Evolutionary conservation across 768 basidiomycete species (phyloP).

Genomic region (Calocera cornea): DNA sequence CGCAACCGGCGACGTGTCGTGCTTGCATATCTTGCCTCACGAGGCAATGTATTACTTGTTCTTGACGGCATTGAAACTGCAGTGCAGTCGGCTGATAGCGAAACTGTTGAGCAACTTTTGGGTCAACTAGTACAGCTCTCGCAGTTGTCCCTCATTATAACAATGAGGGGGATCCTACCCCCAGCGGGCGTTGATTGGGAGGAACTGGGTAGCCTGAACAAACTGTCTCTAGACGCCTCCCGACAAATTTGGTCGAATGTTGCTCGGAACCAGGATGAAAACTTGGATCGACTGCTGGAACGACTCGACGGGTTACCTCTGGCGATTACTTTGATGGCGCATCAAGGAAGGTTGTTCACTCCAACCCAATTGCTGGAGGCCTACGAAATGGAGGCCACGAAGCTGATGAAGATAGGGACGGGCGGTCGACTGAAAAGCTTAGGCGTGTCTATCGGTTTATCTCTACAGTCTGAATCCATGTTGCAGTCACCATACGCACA

Average conservation of each 20-base stretch:
- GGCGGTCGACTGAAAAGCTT: neutral
- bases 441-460: neutral
- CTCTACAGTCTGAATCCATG: neutral
- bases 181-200: neutral
- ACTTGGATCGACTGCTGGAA: neutral
- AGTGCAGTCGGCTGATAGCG: neutral
- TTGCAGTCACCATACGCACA: neutral
- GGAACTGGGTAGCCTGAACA: neutral
- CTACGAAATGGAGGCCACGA: neutral
- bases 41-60: neutral
- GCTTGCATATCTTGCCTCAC: neutral
- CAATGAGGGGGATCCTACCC: neutral
- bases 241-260: neutral
- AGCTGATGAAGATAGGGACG: neutral
- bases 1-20: neutral
- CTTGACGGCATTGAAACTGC: neutral
- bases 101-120: neutral
- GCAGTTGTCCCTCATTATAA: neutral
- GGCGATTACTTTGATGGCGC: neutral
- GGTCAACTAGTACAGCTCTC: neutral
- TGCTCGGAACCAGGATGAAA: neutral
- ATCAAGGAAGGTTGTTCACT: neutral
- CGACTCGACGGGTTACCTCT: neutral
- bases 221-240: neutral
- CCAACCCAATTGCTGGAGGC: neutral